Base-by-base conservation (phyloP, 129 eudicot species). In the Ambrosia trifida region DNA sequence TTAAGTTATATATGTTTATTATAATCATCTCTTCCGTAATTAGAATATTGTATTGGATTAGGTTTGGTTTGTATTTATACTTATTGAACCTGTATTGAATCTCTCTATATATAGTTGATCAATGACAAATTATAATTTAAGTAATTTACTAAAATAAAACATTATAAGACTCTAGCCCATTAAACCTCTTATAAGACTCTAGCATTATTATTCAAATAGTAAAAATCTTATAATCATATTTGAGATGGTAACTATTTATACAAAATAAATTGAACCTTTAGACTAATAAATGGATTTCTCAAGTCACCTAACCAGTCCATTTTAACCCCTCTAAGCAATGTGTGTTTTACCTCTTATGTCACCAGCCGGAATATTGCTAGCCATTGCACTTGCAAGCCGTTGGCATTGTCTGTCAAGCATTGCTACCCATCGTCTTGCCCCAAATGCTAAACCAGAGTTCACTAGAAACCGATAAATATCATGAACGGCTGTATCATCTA, bases 351-450 rank as follows among this genome's bases (percentile, higher is more conserved):
- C 82, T 78, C 80, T 70, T 4, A 69, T 24, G 19, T 77, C 82
- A 0, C 62, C 70, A 1, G 78, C 40, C 10, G 83, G 79, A 70
- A 77, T 50, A 19, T 73, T 75, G 44, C 20, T 73, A 28, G 80
- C 85, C 82, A 76, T 56, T 1, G 74, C 79, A 4, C 80, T 81
- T 65, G 83, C 87, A 40, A 81, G 76, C 19, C 87, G 79, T 60
- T 84, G 75, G 30, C 85, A 84, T 59, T 87, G 84, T 54, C 85
- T 67, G 2, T 82, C 82, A 1, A 87, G 83, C 6, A 77, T 82
- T 36, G 87, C 74, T 32, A 82, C 80, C 95, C 95, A 87, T 9
- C 90, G 40, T 40, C 68, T 72, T 17, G 89, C 89, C 45, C 95
- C 95, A 58, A 84, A 87, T 67, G 84, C 89, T 2, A 84, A 74